Conservation (phyloP, 2,329 filamentous ascomycete species). For the Ophiosphaerella narmari region DNA sequence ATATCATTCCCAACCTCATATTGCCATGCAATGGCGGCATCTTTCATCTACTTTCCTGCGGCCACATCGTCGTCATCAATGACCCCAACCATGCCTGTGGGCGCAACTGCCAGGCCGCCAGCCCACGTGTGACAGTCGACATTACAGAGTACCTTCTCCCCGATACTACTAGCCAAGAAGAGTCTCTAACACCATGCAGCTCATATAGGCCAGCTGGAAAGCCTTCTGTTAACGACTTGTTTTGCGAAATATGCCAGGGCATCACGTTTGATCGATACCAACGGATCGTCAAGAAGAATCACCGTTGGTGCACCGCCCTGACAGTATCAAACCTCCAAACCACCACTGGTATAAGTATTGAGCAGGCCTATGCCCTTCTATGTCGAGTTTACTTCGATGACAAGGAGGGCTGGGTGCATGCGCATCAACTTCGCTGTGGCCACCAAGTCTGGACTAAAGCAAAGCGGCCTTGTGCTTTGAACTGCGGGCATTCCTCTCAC, state of each 20-base stretch:
- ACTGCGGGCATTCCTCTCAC: slow-evolving; percentile 6
- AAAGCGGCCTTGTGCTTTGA: slow-evolving; percentile 11
- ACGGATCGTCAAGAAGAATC: not conserved
- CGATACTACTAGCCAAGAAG: not conserved
- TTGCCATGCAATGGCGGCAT: slow-evolving; percentile 5
- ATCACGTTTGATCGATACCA: slow-evolving; percentile 17
- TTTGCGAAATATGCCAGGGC: slow-evolving; percentile 20
- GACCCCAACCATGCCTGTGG: slow-evolving; percentile 13
- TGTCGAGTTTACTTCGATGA: slow-evolving; percentile 1
- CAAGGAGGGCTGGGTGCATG: not conserved
- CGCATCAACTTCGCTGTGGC: slow-evolving; percentile 17
- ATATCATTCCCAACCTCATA: not conserved
- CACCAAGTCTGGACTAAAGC: slow-evolving; percentile 13
- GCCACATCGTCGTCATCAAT: slow-evolving; percentile 20
- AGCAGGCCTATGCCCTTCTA: not conserved
- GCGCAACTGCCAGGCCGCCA: slow-evolving; percentile 15
- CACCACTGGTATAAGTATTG: not conserved
- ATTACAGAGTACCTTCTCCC: not conserved
- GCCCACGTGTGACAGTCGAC: not conserved
- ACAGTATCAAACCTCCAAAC: slow-evolving; percentile 9
- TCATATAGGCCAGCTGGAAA: not conserved
- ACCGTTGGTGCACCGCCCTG: slow-evolving; percentile 11
- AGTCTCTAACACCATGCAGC: not conserved
- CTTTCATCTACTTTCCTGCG: slow-evolving; percentile 24
- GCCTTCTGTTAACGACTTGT: slow-evolving; percentile 10